Conservation (phyloP, 331 rosid species). For the Prunus yedoensis region DNA sequence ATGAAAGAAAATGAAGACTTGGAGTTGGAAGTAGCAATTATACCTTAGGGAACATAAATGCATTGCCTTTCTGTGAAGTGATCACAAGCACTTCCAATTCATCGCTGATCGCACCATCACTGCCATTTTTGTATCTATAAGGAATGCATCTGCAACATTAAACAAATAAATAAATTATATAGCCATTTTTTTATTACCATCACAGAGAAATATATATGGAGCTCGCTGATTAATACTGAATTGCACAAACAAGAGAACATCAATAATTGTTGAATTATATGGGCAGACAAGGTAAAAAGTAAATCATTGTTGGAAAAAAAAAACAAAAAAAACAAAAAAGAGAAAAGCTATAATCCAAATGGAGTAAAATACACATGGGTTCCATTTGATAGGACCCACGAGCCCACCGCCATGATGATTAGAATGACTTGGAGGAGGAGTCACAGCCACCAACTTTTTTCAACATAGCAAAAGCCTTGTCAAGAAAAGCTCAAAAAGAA, state of each 20-base stretch:
- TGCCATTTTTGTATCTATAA: conserved; percentile 64
- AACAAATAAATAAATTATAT: background rate
- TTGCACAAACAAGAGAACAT: too few relatives aligned
- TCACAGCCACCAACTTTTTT: background rate
- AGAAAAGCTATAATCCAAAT: too few relatives aligned
- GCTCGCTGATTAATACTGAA: too few relatives aligned
- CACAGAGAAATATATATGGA: too few relatives aligned
- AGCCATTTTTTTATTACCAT: too few relatives aligned
- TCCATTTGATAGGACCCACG: too few relatives aligned
- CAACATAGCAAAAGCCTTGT: background rate
- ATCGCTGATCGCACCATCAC: conserved; percentile 36
- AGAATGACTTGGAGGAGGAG: background rate
- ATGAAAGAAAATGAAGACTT: background rate
- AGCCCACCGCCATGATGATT: too few relatives aligned
- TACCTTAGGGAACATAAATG: conserved; percentile 89
- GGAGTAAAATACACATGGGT: too few relatives aligned
- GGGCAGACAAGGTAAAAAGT: background rate
- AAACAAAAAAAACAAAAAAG: too few relatives aligned
- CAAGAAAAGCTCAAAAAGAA: background rate
- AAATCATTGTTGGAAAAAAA: too few relatives aligned
- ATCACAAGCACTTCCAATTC: conserved; percentile 80
- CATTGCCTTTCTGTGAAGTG: conserved; percentile 86
- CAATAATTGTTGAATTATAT: too few relatives aligned
- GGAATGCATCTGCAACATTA: conserved; percentile 81
- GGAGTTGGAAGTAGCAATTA: background rate